Percentiles rank a stretch among this genome's conserved stretches.
phyloP scores from a whole-genome alignment of 306 rosid species.

The Biancaea sappan region DNA sequence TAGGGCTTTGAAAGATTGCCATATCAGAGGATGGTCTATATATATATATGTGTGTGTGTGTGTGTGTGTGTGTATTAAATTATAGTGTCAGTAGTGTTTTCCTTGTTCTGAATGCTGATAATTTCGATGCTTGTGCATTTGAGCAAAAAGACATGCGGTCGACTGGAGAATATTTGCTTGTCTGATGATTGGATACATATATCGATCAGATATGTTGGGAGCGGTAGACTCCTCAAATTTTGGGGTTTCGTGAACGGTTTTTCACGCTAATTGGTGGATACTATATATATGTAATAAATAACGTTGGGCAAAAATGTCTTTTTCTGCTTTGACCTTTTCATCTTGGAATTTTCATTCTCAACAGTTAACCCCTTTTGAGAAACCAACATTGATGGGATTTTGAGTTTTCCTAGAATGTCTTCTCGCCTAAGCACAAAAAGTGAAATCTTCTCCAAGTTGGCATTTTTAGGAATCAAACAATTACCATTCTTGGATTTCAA shows the following conservation, averaged over 20 bases:
- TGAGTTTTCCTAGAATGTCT: no score
- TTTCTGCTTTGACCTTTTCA: constrained; percentile 23
- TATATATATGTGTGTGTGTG: no score
- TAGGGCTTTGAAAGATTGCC: constrained; percentile 45
- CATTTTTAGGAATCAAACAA: no score
- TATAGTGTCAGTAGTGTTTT: no score
- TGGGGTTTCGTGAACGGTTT: constrained; percentile 19
- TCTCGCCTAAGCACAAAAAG: no score
- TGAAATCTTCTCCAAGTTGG: no score
- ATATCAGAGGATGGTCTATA: neutral
- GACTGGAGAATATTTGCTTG: no score
- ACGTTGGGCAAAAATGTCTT: neutral
- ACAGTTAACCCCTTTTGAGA: neutral
- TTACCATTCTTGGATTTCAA: no score
- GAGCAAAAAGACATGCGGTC: neutral
- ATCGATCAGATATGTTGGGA: neutral
- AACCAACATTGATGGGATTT: neutral
- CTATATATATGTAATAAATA: neutral
- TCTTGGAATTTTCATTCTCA: neutral
- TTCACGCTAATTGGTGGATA: neutral
- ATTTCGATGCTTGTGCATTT: no score
- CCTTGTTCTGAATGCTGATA: no score
- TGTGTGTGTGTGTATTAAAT: no score
- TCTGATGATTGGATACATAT: neutral
- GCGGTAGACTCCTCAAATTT: neutral